These are phyloP conservation scores for Heliamphora pulchella DNA, from an alignment of 179 eudicot species.

Conservation along the genomic window DNA sequence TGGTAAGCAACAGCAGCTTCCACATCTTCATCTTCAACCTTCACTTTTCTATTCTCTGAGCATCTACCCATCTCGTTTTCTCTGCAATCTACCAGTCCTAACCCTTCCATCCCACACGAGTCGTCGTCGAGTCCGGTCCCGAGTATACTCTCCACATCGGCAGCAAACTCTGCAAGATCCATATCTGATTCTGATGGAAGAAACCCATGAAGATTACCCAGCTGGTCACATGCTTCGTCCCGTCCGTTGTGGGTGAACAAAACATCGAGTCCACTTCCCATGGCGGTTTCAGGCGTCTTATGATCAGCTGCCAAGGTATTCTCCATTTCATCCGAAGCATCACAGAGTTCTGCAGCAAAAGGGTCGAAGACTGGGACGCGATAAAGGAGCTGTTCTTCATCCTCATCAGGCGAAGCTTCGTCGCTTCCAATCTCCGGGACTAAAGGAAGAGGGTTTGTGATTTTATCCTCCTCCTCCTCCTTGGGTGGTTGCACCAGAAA, in stretches of 20 bases:
- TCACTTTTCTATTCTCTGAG: conserved; percentile 28
- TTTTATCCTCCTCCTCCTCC: conserved; percentile 8
- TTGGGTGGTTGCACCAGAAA: not conserved
- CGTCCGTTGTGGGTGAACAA: not conserved
- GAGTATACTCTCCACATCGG: conserved; percentile 51
- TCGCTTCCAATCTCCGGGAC: conserved; percentile 66
- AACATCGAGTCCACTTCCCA: not conserved
- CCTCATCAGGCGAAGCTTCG: conserved; percentile 40
- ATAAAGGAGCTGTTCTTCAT: conserved; percentile 52
- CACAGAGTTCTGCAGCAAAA: conserved; percentile 27
- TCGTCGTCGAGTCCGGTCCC: conserved; percentile 69
- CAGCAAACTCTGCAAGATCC: conserved; percentile 64
- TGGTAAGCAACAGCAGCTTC: not conserved
- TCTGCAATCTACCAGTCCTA: conserved; percentile 43
- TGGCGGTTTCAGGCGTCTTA: not conserved
- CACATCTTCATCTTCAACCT: conserved; percentile 35
- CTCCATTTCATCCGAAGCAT: not conserved
- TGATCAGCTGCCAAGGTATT: too few relatives aligned
- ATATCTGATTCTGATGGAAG: conserved; percentile 41
- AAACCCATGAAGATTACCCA: conserved; percentile 30
- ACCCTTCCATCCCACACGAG: conserved; percentile 48
- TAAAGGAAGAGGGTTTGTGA: conserved; percentile 20
- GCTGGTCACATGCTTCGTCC: conserved; percentile 18
- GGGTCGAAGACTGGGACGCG: conserved; percentile 66
- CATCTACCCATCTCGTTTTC: too few relatives aligned